Conservation (phyloP, 106 monocot genomes). For the Posidonia australis region DNA sequence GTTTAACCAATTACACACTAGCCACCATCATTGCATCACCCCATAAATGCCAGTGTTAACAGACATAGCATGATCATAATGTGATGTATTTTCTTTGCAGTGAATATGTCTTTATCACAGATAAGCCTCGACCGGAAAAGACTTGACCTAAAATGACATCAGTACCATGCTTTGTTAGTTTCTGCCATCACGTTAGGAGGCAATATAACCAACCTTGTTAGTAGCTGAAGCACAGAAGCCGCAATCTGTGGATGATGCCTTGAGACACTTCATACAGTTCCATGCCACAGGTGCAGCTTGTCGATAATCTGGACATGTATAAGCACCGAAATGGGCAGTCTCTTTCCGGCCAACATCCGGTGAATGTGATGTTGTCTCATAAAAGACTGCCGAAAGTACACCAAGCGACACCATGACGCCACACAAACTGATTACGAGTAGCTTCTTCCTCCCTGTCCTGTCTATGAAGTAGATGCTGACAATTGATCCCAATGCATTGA, state of each 20-base stretch:
- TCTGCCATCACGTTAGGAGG: neutral
- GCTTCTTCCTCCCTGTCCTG: slow-evolving; percentile 58
- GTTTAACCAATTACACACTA: too few species aligned
- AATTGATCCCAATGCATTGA: slow-evolving; percentile 59
- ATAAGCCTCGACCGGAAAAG: too few species aligned
- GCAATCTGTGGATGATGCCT: slow-evolving; percentile 25
- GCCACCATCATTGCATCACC: too few species aligned
- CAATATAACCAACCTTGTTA: slow-evolving; percentile 22
- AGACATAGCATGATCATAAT: too few species aligned
- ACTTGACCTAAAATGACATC: too few species aligned
- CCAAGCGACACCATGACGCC: slow-evolving; percentile 50
- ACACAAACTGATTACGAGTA: slow-evolving; percentile 42
- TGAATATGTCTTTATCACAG: neutral
- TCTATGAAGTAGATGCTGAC: slow-evolving; percentile 86
- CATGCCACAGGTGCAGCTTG: slow-evolving; percentile 4
- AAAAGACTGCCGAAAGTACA: slow-evolving; percentile 51
- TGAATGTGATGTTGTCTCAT: slow-evolving; percentile 44
- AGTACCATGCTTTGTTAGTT: too few species aligned
- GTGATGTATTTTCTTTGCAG: neutral
- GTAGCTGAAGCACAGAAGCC: slow-evolving; percentile 49
- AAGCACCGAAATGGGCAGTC: slow-evolving; percentile 22
- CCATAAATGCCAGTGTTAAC: too few species aligned
- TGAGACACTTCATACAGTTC: slow-evolving; percentile 58
- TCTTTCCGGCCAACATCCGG: slow-evolving; percentile 31
- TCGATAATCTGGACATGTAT: too few species aligned